Base-by-base conservation (phyloP, 139 green algal genomes). In the Nannochloris sp. region DNA sequence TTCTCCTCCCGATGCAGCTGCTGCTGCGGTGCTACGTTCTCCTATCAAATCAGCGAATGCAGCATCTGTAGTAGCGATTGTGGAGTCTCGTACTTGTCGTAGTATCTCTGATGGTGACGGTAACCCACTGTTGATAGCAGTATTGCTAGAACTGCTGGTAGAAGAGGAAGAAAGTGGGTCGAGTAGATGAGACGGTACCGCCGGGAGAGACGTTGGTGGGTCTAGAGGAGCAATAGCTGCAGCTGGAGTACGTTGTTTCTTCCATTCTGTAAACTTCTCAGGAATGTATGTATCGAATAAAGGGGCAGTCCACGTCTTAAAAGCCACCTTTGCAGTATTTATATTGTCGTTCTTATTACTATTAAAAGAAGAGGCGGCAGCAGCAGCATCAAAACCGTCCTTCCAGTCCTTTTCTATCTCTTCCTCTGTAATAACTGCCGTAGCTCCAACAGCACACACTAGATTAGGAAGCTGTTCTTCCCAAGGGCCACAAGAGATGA, bases 341-440 rank as follows among this genome's bases (percentile, higher is more conserved):
- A 19, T 51, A 19, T 19, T 51, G 23, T 57, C 47, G 4, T 35
- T 10, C 8, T 13, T 6, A 57, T 14, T 64, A 14, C 32, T 19
- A 48, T 62, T 54, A n/a, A 38, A 23, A 1, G 54, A 15, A 8
- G 71, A 51, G 10, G 48, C 38, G 5, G 37, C 12, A 9, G 10
- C 32, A 7, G 46, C 56, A 3, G 10, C 6, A 0, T 30, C 55
- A 27, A 77, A 30, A 25, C 38, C 70, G 15, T 44, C 36, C 5
- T 25, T 6, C 62, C 70, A 72, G 4, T 27, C 4, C 25, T 39
- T 35, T 61, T 90, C 86, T 55, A 87, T 71, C 58, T 92, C 85
- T 0, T 65, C 68, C 61, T 91, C 83, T 8, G 79, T 67, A 10
- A 86, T 36, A 34, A 92, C 57, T 7, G 30, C 38, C 1, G 57